Base-by-base conservation (phyloP, 2,329 filamentous ascomycete species). In the Alternaria sp. region DNA sequence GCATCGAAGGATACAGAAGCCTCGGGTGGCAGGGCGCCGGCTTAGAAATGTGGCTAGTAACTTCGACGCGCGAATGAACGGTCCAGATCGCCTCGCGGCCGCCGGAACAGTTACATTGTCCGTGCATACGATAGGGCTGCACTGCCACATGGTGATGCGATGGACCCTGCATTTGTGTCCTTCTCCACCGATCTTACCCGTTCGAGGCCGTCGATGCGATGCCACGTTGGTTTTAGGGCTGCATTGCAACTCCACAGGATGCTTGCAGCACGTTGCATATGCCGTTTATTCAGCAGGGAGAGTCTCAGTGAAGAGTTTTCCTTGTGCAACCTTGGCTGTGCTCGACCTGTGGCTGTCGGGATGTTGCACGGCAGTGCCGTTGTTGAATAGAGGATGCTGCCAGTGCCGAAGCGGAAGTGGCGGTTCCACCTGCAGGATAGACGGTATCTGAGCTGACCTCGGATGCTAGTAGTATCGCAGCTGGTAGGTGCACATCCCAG, bases 41-140 rank as follows among this genome's bases (percentile, higher is more conserved):
- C 65, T 62, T 67, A 37, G 59, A 65, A 18, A 58, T 70, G 71
- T 74, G 72, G 72, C 71, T 74, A 65, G 70, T 71, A 64, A 14
- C 43, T 65, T 63, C 54, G 12, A 65, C 49, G 23, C 44, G 47
- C 63, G 55, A 61, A 70, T 63, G 45, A 54, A 33, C 33, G 53
- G 54, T 50, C 64, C 54, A 67, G 67, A 65, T 56, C 47, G 7
- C 47, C 25, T 65, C 70, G 70, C 70, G 53, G 60, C 64, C 44
- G 44, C 67, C 69, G 69, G 60, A 56, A 59, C 33, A 64, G 55
- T 63, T 63, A 51, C 57, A 59, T 58, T 37, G n/a, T 45, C 58
- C 58, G 66, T 68, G 64, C 58, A 61, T 66, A 58, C 60, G 63
- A 20, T 66, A 70, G 64, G 68, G 68, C 68, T 69, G 68, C 68